These are phyloP conservation scores for Epichloe sibirici DNA, from an alignment of 2,329 filamentous ascomycete species.

Conservation along the genomic window DNA sequence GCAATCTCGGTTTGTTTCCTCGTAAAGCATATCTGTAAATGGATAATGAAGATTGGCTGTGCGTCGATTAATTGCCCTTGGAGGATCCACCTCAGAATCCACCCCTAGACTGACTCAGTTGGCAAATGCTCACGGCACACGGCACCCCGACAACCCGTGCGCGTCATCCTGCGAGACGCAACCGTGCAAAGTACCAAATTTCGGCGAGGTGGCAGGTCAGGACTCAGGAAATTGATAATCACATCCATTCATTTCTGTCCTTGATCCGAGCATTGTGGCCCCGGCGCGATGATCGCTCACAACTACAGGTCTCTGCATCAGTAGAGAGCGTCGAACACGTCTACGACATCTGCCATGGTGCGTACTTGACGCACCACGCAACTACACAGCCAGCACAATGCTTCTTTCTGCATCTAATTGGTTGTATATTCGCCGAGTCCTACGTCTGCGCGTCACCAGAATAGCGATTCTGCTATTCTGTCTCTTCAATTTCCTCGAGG, in stretches of 20 bases:
- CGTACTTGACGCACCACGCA: background rate
- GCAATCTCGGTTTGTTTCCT: background rate
- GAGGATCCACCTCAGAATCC: background rate
- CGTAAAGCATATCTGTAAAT: background rate
- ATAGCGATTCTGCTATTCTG: slow-evolving; percentile 22
- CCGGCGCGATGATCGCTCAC: background rate
- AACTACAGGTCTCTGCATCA: background rate
- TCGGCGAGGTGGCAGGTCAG: background rate
- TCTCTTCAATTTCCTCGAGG: slow-evolving; percentile 27
- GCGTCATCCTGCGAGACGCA: background rate
- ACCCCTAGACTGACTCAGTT: background rate
- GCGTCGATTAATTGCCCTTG: too few species aligned
- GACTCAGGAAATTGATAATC: background rate
- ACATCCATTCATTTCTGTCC: too few species aligned
- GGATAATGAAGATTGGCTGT: background rate
- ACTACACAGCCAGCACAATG: slow-evolving; percentile 9
- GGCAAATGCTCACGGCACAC: background rate
- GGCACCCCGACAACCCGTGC: background rate
- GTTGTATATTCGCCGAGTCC: slow-evolving; percentile 24
- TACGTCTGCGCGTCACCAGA: slow-evolving; percentile 23
- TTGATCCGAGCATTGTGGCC: background rate
- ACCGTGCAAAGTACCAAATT: background rate
- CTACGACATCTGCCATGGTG: slow-evolving; percentile 1
- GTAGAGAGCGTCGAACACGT: background rate
- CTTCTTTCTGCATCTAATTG: slow-evolving; percentile 18